Percentiles rank a stretch among this genome's conserved stretches.
Conservation (phyloP, 1,139 yeast species). For the Lodderomyces orthopsilosis region DNA sequence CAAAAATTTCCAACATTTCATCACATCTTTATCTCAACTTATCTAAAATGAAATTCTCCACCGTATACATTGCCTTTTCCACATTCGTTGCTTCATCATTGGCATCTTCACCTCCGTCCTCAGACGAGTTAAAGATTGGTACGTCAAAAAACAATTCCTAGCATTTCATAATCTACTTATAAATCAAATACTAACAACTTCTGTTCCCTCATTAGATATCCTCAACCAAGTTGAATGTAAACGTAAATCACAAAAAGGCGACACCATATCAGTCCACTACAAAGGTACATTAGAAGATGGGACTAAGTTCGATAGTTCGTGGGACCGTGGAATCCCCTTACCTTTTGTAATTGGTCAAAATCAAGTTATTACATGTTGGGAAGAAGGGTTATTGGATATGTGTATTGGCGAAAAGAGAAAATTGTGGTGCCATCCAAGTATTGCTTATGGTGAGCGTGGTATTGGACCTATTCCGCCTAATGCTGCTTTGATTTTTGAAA, state of each 20-base stretch:
- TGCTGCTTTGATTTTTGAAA: conserved; percentile 59
- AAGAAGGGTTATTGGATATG: conserved; percentile 72
- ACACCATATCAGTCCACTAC: conserved; percentile 69
- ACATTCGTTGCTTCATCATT: conserved; percentile 10
- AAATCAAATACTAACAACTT: conserved; percentile 10
- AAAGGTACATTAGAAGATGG: conserved; percentile 69
- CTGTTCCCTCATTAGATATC: conserved; percentile 16
- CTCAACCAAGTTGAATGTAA: conserved; percentile 51
- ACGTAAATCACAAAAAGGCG: conserved; percentile 59
- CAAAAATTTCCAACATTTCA: not conserved
- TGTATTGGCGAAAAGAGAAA: conserved; percentile 85
- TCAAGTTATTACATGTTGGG: conserved; percentile 86
- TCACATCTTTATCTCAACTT: not conserved
- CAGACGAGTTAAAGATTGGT: conserved; percentile 28
- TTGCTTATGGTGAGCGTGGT: conserved; percentile 77
- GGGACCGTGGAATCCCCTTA: conserved; percentile 62
- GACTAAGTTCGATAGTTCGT: conserved; percentile 72
- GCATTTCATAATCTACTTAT: too few relatives aligned
- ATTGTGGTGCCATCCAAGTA: conserved; percentile 69
- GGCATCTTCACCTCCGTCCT: conserved; percentile 13
- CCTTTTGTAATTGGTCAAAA: conserved; percentile 70
- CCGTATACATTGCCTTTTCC: conserved; percentile 6
- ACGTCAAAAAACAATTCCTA: too few relatives aligned
- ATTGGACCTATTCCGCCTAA: conserved; percentile 79
- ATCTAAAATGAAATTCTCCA: conserved; percentile 12